phyloP scores from a whole-genome alignment of 345 rosid genomes.

The Sonneratia alba region DNA sequence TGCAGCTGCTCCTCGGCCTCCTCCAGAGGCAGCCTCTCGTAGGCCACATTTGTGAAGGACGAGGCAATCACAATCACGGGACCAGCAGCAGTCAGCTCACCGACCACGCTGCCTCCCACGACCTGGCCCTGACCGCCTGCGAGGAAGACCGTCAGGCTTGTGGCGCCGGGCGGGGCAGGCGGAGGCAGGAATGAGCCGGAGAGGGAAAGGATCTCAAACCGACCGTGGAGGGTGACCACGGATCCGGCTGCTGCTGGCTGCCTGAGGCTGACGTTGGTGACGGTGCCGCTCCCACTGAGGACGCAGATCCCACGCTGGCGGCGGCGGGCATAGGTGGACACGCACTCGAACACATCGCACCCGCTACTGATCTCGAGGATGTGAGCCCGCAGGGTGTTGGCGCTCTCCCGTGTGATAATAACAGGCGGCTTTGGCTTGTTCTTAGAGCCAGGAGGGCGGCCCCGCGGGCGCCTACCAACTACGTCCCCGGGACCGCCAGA shows the following conservation, averaged over 20 bases:
- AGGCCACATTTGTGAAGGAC: slow-evolving; percentile 37
- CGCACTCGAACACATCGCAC: slow-evolving; percentile 32
- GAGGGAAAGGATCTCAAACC: slow-evolving; percentile 37
- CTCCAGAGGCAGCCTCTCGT: slow-evolving; percentile 33
- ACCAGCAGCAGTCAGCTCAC: slow-evolving; percentile 37
- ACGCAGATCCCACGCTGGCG: slow-evolving; percentile 39
- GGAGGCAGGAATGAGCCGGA: slow-evolving; percentile 39
- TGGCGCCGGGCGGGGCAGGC: slow-evolving; percentile 43
- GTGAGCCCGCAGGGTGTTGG: slow-evolving; percentile 37
- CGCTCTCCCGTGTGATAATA: slow-evolving; percentile 37
- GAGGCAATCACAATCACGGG: slow-evolving; percentile 36
- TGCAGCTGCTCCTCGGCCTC: slow-evolving; percentile 25
- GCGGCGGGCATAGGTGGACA: slow-evolving; percentile 36
- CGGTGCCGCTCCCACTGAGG: slow-evolving; percentile 34
- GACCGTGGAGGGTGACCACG: slow-evolving; percentile 28
- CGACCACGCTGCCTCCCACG: slow-evolving; percentile 34
- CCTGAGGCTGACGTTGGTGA: slow-evolving; percentile 34
- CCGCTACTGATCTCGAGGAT: slow-evolving; percentile 33
- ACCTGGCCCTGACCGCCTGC: slow-evolving; percentile 42
- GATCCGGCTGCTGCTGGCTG: slow-evolving; percentile 33
- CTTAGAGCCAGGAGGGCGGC: slow-evolving; percentile 35
- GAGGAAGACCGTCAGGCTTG: slow-evolving; percentile 30
- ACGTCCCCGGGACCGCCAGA: slow-evolving; percentile 11
- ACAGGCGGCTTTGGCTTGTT: slow-evolving; percentile 37
- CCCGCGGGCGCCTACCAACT: slow-evolving; percentile 26